Evolutionary conservation across 2,329 filamentous ascomycete species (phyloP).

Genomic region (Cladosporium sp.): DNA sequence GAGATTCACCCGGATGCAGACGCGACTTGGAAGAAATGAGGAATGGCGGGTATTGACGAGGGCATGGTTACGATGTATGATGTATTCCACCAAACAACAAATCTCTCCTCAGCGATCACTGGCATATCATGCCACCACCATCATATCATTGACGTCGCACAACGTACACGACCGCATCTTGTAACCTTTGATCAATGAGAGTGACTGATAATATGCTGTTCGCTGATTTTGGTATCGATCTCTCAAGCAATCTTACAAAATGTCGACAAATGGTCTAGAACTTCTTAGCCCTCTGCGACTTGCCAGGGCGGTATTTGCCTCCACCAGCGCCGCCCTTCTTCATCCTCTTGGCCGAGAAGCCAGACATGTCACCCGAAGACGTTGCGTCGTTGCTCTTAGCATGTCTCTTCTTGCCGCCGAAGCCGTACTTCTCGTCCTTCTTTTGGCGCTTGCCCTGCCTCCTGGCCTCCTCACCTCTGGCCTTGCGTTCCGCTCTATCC

Average conservation of each 20-base stretch:
- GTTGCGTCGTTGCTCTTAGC: constrained; percentile 85
- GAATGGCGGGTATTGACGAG: background rate
- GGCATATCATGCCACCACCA: background rate
- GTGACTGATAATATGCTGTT: background rate
- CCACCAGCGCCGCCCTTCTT: constrained; percentile 54
- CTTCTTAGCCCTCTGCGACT: constrained; percentile 22
- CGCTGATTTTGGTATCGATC: constrained; percentile 18
- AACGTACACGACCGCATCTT: background rate
- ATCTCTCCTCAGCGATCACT: background rate
- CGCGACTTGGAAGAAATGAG: constrained; percentile 42
- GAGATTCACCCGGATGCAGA: constrained; percentile 51
- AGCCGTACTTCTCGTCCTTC: constrained; percentile 93
- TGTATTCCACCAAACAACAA: background rate
- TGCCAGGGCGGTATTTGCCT: constrained; percentile 32
- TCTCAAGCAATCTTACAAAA: constrained; percentile 18
- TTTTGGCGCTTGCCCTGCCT: constrained; percentile 77
- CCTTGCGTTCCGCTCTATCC: constrained; percentile 43
- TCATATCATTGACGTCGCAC: background rate
- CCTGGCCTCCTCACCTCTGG: constrained; percentile 32
- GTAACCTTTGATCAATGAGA: background rate
- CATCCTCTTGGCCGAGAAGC: constrained; percentile 83
- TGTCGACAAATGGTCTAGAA: constrained; percentile 6
- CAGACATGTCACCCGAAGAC: constrained; percentile 76
- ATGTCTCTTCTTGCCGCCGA: constrained; percentile 92
- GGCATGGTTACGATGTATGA: background rate